Conservation (phyloP, 2,329 filamentous ascomycete species). For the Acrodontium crateriforme region DNA sequence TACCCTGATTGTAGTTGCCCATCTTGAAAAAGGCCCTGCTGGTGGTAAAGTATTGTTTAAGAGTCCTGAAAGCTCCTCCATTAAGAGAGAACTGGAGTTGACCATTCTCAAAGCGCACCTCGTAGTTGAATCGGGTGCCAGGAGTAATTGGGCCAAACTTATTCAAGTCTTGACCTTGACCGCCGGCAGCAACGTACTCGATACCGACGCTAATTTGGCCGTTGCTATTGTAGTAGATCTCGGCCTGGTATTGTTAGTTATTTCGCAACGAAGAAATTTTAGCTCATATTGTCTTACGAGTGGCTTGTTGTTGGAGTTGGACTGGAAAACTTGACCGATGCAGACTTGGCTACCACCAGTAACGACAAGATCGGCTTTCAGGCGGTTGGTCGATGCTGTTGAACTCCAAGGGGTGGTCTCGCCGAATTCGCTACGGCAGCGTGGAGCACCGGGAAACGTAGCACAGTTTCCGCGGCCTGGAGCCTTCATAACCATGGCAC, state of each 20-base stretch:
- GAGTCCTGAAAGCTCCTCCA: not conserved
- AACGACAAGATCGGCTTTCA: not conserved
- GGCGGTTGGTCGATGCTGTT: slow-evolving; percentile 1
- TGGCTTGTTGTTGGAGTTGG: slow-evolving; percentile 1
- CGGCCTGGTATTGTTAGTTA: no score
- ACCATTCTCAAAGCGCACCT: slow-evolving; percentile 1
- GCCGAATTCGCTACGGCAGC: slow-evolving; percentile 1
- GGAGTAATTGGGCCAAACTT: not conserved
- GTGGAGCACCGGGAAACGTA: not conserved
- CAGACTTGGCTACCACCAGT: not conserved
- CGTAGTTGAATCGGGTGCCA: slow-evolving; percentile 1
- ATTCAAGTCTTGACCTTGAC: not conserved
- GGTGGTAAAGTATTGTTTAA: not conserved
- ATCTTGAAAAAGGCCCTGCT: slow-evolving; percentile 1
- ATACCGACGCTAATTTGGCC: not conserved
- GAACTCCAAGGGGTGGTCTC: slow-evolving; percentile 1
- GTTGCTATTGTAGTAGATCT: slow-evolving; percentile 1
- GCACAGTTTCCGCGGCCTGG: not conserved
- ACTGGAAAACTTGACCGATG: slow-evolving; percentile 1
- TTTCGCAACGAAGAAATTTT: no score
- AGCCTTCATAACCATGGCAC: slow-evolving; percentile 1
- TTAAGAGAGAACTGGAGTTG: not conserved
- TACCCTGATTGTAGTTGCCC: slow-evolving; percentile 1
- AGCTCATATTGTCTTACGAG: no score
- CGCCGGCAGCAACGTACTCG: not conserved